Percentiles rank a stretch among this genome's conserved stretches.
phyloP scores from a whole-genome alignment of 169 alveolate species.

The Prorocentrum cordatum region DNA sequence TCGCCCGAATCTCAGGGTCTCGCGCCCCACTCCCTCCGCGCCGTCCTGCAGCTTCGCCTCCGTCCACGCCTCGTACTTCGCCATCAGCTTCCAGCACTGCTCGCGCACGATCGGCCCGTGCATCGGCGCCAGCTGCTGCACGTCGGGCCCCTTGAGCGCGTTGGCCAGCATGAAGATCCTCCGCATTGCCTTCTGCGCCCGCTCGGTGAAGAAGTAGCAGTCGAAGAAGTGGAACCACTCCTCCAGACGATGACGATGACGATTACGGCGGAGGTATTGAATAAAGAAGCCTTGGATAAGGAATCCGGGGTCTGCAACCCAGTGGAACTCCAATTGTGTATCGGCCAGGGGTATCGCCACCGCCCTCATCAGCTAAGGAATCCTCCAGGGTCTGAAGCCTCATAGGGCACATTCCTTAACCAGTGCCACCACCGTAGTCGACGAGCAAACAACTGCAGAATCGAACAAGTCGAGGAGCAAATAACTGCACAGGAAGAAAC shows the following conservation, averaged over 20 bases:
- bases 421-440: too few relatives aligned
- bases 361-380: not conserved
- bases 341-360: not conserved
- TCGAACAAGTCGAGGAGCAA: too few relatives aligned
- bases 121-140: slow-evolving; percentile 23
- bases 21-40: too few relatives aligned
- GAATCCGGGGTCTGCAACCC: not conserved
- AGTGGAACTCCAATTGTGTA: not conserved
- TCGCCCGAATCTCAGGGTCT: too few relatives aligned
- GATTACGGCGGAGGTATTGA: not conserved
- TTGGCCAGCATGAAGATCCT: slow-evolving; percentile 30
- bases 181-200: not conserved
- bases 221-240: slow-evolving; percentile 64
- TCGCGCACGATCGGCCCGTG: not conserved
- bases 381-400: not conserved
- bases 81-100: slow-evolving; percentile 63
- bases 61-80: slow-evolving; percentile 60
- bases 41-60: slow-evolving; percentile 60
- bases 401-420: not conserved
- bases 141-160: slow-evolving; percentile 50
- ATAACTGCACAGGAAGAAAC: too few relatives aligned
- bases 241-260: not conserved
- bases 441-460: too few relatives aligned
- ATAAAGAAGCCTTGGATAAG: not conserved
- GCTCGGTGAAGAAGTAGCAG: slow-evolving; percentile 50